Evolutionary conservation across 208 protist species (phyloP).

Genomic region (Trypanosoma boissoni): DNA sequence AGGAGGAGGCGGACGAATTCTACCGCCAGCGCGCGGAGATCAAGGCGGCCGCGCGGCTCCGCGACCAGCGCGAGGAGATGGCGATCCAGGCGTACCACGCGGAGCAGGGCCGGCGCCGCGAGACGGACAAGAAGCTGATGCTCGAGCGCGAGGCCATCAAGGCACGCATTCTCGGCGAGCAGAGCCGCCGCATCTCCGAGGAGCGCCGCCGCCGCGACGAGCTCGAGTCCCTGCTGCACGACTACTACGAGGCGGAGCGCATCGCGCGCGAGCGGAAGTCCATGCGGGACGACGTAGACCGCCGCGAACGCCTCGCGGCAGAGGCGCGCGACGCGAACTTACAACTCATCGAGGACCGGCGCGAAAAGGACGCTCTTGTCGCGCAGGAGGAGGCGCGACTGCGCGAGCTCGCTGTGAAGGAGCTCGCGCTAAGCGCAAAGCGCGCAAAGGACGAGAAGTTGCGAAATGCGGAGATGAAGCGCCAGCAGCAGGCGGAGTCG

Average conservation of each 20-base stretch:
- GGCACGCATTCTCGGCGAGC: conserved; percentile 76
- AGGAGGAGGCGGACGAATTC: conserved; percentile 85
- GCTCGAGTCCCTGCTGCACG: conserved; percentile 78
- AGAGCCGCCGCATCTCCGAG: conserved; percentile 74
- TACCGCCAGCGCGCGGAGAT: conserved; percentile 57
- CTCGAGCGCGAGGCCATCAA: conserved; percentile 75
- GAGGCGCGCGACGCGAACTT: conserved; percentile 67
- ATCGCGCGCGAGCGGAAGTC: conserved; percentile 72
- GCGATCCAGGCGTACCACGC: conserved; percentile 77
- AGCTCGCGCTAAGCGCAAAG: conserved; percentile 81
- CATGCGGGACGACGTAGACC: conserved; percentile 61
- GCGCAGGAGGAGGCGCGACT: conserved; percentile 73
- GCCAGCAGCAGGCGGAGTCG: conserved; percentile 77
- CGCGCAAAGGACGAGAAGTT: conserved; percentile 70
- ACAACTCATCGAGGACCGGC: conserved; percentile 67
- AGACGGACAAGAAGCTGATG: conserved; percentile 66
- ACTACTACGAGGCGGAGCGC: conserved; percentile 90
- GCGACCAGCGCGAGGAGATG: conserved; percentile 76
- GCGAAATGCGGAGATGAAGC: conserved; percentile 63
- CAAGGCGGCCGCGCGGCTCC: conserved; percentile 72
- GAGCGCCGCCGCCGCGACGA: conserved; percentile 83
- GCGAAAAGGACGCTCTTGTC: conserved; percentile 50
- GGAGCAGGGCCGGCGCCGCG: conserved; percentile 66
- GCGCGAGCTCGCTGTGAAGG: conserved; percentile 80
- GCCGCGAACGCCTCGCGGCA: conserved; percentile 60